Base-by-base conservation (phyloP, 495 filamentous ascomycete species). In the Talaromyces wortmannii region DNA sequence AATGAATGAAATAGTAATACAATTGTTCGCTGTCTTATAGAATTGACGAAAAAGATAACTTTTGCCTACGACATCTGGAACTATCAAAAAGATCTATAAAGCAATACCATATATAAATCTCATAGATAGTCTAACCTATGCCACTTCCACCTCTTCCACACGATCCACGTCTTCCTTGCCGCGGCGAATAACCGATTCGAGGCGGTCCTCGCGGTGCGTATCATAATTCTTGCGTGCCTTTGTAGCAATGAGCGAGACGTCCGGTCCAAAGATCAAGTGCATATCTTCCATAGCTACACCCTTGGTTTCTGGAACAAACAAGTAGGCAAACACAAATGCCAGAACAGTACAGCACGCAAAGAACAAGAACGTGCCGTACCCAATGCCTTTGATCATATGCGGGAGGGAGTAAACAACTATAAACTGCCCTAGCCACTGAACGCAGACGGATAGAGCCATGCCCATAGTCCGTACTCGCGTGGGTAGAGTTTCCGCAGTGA, bases 241-340 rank as follows among this genome's bases (percentile, higher is more conserved):
- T 2, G 36, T 10, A 10, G 36, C 13, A 13, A 40, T 10, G 13
- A 40, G 8, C 1, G 36, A 40, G 15, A 50, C 48, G 11, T 33
- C 31, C 11, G 31, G 30, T 4, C 48, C 52, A 45, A 66, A 68
- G 1, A 65, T 52, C 40, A 49, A 32, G 44, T 77, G 71, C 72
- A 76, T 76, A 52, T 77, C 74, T 56, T 78, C 76, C 7, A 78
- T 60, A 53, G 68, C 67, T 42, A 71, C 59, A 0, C 80, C 78
- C 6, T 76, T 78, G 0, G 83, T 89, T 67, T 88, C 85, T 3
- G 83, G 84, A 0, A 86, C 73, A 42, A 75, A 80, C 54, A 84
- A 76, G 65, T 71, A 83, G 5, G 82, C 81, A 74, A 79, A 80
- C 1, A 76, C 12, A 0, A 76, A 76, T 32, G 78, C 80, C 12